Evolutionary conservation across 179 eudicot genomes (phyloP), one percentile per base, ranked within the genome.

Genomic region (Gypsophila paniculata): DNA sequence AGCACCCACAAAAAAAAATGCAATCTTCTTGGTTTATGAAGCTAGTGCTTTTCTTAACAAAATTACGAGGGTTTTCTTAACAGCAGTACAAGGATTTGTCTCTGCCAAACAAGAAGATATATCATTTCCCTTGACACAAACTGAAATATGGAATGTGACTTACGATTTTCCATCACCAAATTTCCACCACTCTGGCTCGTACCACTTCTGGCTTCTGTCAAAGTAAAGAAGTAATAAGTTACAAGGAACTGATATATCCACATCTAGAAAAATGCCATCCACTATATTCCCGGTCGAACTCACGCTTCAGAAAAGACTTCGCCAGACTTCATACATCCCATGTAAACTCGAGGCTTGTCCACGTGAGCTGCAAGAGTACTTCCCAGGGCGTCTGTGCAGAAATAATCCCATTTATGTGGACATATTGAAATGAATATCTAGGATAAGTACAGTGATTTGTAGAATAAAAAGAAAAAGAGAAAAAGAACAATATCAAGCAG

Each of bases 121-220:
- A 18, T 51, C 49, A 22, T 8, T 12, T 13, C 23, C 46, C 51
- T 46, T 32, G 12, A 48, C 38, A 42, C 69, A 59, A 59, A 69
- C 62, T 22, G 57, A 70, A 26, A 75, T 58, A 52, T 34, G 57
- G 65, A 26, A 79, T 48, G 36, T 34, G 74, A 83, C 96, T 85
- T 73, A 93, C 98, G 96, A 82, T 82, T 93, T 90, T 61, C 88
- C 87, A 85, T 93, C 91, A 18, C 96, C 98, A 65, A 93, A 93
- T 75, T 93, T 93, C 98, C 98, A 93, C 98, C 98, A 93, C 59
- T 93, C 98, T 46, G 96, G 96, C 79, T 93, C 98, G 79, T 90
- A 89, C 98, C 98, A 90, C 82, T 82, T 86, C 73, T 90, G 82
- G 51, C 70, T 67, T 85, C 96, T 93, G 48, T 80, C 59, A 81